Conservation (phyloP, 2,329 filamentous ascomycete species). For the Ophiognomonia clavigignenti-juglandacearum region DNA sequence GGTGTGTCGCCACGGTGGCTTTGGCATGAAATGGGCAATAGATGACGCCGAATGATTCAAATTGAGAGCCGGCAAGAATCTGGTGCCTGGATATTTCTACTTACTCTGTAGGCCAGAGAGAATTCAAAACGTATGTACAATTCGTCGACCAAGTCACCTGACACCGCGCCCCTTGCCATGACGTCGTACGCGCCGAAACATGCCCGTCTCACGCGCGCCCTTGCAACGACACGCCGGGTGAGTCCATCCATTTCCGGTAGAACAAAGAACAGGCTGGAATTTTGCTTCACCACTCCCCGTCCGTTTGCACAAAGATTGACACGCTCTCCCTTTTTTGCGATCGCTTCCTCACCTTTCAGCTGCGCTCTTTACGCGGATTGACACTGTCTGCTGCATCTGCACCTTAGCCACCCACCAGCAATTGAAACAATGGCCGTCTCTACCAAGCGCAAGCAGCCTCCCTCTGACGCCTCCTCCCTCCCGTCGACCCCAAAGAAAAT, state of each 20-base stretch:
- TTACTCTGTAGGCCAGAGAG: too few species aligned
- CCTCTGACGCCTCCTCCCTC: neutral
- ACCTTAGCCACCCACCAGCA: neutral
- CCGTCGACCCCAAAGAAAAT: constrained; percentile 1
- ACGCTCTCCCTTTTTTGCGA: too few species aligned
- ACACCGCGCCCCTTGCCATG: neutral
- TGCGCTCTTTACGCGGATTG: too few species aligned
- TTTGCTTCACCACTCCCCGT: too few species aligned
- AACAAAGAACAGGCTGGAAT: neutral
- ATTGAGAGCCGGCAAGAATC: too few species aligned
- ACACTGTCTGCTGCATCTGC: too few species aligned
- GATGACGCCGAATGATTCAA: neutral
- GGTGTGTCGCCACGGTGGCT: too few species aligned
- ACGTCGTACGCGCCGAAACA: constrained; percentile 1
- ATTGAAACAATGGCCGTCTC: constrained; percentile 4
- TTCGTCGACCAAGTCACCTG: neutral
- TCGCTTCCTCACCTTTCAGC: too few species aligned
- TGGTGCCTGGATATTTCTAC: too few species aligned
- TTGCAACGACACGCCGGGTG: constrained; percentile 13
- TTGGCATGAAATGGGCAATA: too few species aligned
- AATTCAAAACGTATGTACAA: neutral
- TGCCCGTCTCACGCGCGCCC: constrained; percentile 8
- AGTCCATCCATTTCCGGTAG: constrained; percentile 2
- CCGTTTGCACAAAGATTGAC: too few species aligned
- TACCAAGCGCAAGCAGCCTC: neutral